Base-by-base conservation (phyloP, 495 filamentous ascomycete species). In the Stereocaulon alpinum region DNA sequence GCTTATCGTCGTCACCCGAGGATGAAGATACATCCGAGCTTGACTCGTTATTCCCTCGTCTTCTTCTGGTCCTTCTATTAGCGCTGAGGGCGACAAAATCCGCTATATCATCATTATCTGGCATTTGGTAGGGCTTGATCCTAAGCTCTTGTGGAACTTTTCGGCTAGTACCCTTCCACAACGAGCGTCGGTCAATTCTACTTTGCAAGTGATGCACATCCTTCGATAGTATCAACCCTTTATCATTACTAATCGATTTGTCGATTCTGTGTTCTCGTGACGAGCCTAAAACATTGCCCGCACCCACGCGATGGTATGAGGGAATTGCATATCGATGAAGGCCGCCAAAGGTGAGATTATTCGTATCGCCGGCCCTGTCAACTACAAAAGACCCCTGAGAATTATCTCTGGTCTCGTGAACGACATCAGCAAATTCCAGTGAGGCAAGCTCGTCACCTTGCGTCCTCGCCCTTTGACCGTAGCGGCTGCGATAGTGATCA, bases 291-390 rank as follows among this genome's bases (percentile, higher is more conserved):
- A 90, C 72, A 44, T 72, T 68, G 0, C 86, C 86, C 48, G 69
- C 68, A 40, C 87, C 86, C 57, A 66, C 61, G 0, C 83, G 84
- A 57, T 70, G 73, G 64, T 87, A 89, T 29, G 62, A 52, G 1
- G 85, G 84, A 22, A 85, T 68, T 47, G 67, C 77, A 63, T 87
- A 87, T 14, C 77, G 74, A 68, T 88, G 74, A 7, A 82, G 70
- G 29, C 76, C 79, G 2, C 83, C 84, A 64, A 85, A 89, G 1
- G 71, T 70, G 5, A 85, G 55, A 60, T 82, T 87, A 49, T 77
- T 72, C 17, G 69, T 71, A 66, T 89, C 86, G 1, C 87, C 86
- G 65, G 77, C 77, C 22, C 67, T 72, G 66, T 87, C 83, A 10
- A 82, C 59, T n/a, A 72, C 58, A 56, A 74, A 82, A 18, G 58